Conservation (phyloP, 192 early-diverging fungal genomes). For the Spizellomyces sp. region DNA sequence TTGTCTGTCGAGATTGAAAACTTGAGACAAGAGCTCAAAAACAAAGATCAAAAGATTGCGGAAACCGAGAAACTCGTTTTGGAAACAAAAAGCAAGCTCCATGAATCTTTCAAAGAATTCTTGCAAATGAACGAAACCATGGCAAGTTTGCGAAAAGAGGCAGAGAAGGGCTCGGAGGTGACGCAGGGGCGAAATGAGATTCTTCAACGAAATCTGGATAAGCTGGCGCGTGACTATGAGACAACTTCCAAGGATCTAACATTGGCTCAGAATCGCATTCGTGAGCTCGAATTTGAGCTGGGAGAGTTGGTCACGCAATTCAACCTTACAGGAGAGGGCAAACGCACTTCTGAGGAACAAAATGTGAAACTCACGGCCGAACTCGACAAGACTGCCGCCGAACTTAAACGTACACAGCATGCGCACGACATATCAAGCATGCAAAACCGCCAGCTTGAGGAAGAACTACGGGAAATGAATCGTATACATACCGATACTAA, state of each 20-base stretch:
- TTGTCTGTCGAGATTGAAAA: constrained; percentile 43
- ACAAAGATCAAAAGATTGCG: constrained; percentile 34
- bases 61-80: constrained; percentile 29
- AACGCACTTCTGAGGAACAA: constrained; percentile 38
- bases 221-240: constrained; percentile 58
- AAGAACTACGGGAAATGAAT: constrained; percentile 30
- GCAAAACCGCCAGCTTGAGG: constrained; percentile 36
- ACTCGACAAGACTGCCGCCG: constrained; percentile 35
- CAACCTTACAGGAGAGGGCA: constrained; percentile 50
- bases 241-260: constrained; percentile 46
- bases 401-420: constrained; percentile 29
- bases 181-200: constrained; percentile 52
- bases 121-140: constrained; percentile 55
- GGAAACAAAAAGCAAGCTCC: constrained; percentile 52
- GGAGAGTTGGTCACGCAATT: constrained; percentile 54
- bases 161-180: constrained; percentile 50
- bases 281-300: constrained; percentile 60
- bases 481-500: constrained; percentile 34
- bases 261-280: constrained; percentile 29
- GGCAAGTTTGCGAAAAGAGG: constrained; percentile 46
- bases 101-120: constrained; percentile 57
- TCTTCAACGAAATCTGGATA: constrained; percentile 54
- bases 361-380: constrained; percentile 40
- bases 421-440: constrained; percentile 22
- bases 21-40: constrained; percentile 24